Percentiles rank a stretch among this genome's conserved stretches.
These are phyloP conservation scores for Phycomyces blakesleeanus DNA, from an alignment of 192 early-diverging fungal species.

Conservation along the genomic window DNA sequence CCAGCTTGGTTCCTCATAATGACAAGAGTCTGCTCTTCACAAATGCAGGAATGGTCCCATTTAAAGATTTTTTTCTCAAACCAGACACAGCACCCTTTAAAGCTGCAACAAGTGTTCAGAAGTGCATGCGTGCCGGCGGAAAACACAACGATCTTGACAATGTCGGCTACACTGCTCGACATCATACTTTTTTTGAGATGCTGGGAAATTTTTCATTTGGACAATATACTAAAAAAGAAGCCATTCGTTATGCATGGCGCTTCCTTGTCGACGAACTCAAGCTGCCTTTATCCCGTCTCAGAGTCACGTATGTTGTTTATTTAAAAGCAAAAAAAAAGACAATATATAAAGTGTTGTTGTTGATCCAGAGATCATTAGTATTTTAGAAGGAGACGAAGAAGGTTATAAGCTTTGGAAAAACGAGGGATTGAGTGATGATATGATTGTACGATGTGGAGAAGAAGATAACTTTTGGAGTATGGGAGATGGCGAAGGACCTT, in stretches of 20 bases:
- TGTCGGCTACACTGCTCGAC: slow-evolving; percentile 59
- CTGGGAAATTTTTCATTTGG: slow-evolving; percentile 65
- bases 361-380: slow-evolving; percentile 19
- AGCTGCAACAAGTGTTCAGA: slow-evolving; percentile 46
- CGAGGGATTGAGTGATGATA: slow-evolving; percentile 46
- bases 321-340: not conserved
- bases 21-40: slow-evolving; percentile 56
- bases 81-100: slow-evolving; percentile 44
- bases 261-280: slow-evolving; percentile 50
- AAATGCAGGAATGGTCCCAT: slow-evolving; percentile 62
- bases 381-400: slow-evolving; percentile 54
- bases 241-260: slow-evolving; percentile 55
- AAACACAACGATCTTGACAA: slow-evolving; percentile 64
- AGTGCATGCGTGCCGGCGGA: slow-evolving; percentile 56
- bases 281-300: slow-evolving; percentile 48
- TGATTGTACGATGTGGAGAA: slow-evolving; percentile 43
- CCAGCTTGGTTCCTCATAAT: slow-evolving; percentile 51
- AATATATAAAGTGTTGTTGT: not conserved
- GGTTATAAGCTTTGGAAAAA: slow-evolving; percentile 53
- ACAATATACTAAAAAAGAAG: slow-evolving; percentile 45
- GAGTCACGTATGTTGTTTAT: slow-evolving; percentile 59
- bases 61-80: slow-evolving; percentile 53
- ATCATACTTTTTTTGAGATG: slow-evolving; percentile 70
- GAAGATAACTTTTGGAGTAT: slow-evolving; percentile 65
- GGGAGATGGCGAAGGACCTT: slow-evolving; percentile 62